Percentiles rank a stretch among this genome's conserved stretches.
Evolutionary conservation across 2,329 filamentous ascomycete species (phyloP).

Genomic region (Chaetomiaceae sp.): DNA sequence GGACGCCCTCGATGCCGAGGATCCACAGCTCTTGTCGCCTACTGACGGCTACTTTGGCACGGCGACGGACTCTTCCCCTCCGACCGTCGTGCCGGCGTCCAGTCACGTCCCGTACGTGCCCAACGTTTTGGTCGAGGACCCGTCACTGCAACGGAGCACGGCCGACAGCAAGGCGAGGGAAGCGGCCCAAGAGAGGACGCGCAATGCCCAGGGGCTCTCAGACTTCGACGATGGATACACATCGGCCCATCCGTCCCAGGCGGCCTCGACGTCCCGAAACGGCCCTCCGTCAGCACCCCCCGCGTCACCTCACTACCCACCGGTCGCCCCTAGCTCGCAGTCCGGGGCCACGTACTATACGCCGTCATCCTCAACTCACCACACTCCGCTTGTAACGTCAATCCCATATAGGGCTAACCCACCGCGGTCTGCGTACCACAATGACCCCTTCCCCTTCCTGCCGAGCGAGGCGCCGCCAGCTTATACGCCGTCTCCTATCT

Average conservation of each 20-base stretch:
- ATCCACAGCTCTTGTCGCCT: conserved; percentile 40
- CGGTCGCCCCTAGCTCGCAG: conserved; percentile 1
- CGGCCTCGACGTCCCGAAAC: conserved; percentile 7
- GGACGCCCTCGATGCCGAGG: conserved; percentile 15
- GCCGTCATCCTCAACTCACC: conserved; percentile 20
- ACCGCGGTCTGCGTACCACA: conserved; percentile 21
- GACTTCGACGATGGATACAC: not conserved
- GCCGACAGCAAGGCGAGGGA: conserved; percentile 41
- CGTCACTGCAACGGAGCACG: conserved; percentile 37
- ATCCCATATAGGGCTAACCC: conserved; percentile 22
- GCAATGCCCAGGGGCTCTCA: conserved; percentile 28
- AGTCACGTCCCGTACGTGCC: conserved; percentile 42
- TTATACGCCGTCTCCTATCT: conserved; percentile 41
- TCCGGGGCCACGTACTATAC: conserved; percentile 22
- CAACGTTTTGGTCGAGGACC: conserved; percentile 46
- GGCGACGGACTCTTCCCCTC: conserved; percentile 11
- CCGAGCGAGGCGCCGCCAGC: conserved; percentile 45
- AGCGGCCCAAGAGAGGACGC: conserved; percentile 37
- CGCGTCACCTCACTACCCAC: conserved; percentile 3
- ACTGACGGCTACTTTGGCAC: conserved; percentile 49
- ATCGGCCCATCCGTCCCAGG: conserved; percentile 5
- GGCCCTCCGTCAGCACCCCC: not conserved
- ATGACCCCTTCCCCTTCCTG: conserved; percentile 10
- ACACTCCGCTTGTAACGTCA: conserved; percentile 11
- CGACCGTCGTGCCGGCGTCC: conserved; percentile 19